These are phyloP conservation scores for Arxiozyma slooffiae DNA, from an alignment of 1,139 yeast genomes.

Conservation along the genomic window DNA sequence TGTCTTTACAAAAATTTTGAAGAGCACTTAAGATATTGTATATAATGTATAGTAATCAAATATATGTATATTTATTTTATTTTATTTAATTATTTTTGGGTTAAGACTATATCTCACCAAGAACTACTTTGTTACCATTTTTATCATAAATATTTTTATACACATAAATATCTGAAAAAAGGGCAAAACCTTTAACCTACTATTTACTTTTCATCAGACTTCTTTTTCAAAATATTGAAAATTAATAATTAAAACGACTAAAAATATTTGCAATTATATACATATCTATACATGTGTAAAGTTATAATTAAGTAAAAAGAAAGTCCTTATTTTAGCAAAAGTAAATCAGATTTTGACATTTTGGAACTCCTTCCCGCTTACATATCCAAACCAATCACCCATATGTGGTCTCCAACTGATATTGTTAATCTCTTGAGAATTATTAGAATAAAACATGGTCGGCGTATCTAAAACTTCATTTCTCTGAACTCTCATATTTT, in stretches of 20 bases:
- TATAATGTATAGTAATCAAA: no score
- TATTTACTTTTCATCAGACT: no score
- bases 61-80: no score
- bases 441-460: conserved; percentile 20
- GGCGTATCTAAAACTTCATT: conserved; percentile 19
- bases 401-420: conserved; percentile 54
- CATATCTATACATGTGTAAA: background rate
- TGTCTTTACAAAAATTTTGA: no score
- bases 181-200: background rate
- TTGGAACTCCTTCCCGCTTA: conserved; percentile 72
- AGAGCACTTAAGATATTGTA: no score
- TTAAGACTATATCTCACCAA: no score
- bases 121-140: no score
- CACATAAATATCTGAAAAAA: background rate
- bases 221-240: no score
- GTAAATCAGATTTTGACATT: conserved; percentile 38
- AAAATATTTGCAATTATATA: background rate
- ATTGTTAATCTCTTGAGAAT: conserved; percentile 49
- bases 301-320: background rate
- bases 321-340: no score
- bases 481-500: conserved; percentile 7
- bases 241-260: background rate
- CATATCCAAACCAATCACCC: conserved; percentile 78
- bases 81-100: no score
- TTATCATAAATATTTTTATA: no score